Evolutionary conservation across 164 flowering plant genomes (phyloP).

Genomic region (Tetracentron sinense): DNA sequence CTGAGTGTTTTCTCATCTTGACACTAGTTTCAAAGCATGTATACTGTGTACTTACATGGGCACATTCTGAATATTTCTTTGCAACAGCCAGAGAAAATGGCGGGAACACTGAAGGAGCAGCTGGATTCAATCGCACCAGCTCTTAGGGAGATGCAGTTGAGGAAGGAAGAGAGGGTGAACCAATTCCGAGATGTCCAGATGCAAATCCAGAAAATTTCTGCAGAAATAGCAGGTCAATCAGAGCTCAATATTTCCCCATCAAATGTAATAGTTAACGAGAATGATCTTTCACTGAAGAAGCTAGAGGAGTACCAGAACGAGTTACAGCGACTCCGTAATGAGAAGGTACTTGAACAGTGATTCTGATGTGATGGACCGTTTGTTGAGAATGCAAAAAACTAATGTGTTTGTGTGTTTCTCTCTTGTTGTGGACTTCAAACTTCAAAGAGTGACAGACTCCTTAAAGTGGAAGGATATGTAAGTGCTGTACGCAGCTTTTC

Average conservation of each 20-base stretch:
- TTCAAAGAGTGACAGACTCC: slow-evolving; percentile 61
- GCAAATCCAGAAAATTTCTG: slow-evolving; percentile 68
- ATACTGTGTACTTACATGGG: background rate
- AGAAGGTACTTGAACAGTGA: slow-evolving; percentile 52
- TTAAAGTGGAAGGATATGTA: slow-evolving; percentile 57
- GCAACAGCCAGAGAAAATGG: slow-evolving; percentile 72
- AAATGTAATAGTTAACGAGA: slow-evolving; percentile 46
- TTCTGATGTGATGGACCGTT: background rate
- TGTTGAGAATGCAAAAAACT: background rate
- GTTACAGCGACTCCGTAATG: slow-evolving; percentile 69
- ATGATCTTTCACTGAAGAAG: slow-evolving; percentile 77
- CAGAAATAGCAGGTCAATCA: slow-evolving; percentile 72
- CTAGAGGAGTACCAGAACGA: slow-evolving; percentile 76
- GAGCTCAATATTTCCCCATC: slow-evolving; percentile 38
- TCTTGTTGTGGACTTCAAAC: slow-evolving; percentile 7
- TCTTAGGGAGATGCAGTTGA: slow-evolving; percentile 67
- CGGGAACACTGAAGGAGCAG: slow-evolving; percentile 79
- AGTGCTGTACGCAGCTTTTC: slow-evolving; percentile 43
- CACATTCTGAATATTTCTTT: background rate
- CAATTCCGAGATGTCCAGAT: slow-evolving; percentile 68
- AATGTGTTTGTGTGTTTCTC: slow-evolving; percentile 3
- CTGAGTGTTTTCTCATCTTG: background rate
- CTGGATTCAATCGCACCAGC: slow-evolving; percentile 81
- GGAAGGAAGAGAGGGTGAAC: slow-evolving; percentile 70
- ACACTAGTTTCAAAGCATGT: background rate